Evolutionary conservation across 1,284 basidiomycete species (phyloP), one percentile per base, ranked within the genome.

Genomic region (Microbotryomycetes sp.): DNA sequence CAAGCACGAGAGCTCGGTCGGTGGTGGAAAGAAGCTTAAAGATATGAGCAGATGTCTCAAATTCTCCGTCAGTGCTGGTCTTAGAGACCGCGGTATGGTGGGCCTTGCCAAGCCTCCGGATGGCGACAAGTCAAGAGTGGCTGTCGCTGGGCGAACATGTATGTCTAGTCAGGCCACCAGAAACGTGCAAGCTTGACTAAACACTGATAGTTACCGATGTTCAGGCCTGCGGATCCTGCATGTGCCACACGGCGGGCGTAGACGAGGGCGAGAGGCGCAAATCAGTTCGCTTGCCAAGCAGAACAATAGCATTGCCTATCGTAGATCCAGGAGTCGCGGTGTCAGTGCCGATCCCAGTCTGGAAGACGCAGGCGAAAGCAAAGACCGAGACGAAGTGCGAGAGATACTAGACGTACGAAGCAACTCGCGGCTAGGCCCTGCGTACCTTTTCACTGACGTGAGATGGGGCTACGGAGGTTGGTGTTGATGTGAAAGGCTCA

Each of bases 391-490:
- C 5, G 59, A 54, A 1, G 47, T 68, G 16, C 26, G 18, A 24
- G 67, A 69, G 53, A 15, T 54, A 13, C 15, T 62, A 47, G 67
- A 69, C 27, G 57, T 67, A 18, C 49, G 58, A 28, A 0, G 18
- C 0, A 62, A 57, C 18, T 58, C 65, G 28, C 21, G 59, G 24
- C 61, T 69, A 27, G 61, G 65, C 1, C 56, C 65, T 4, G 55
- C 57, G 2, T 62, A 57, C 41, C 31, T 67, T 1, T 67, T 69
- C 50, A 59, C 29, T 18, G 65, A 69, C 9, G 62, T 69, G 13
- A 41, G 57, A n/a, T 69, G 67, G 67, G 67, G 67, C 0, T 69
- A 64, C 26, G 67, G 56, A 13, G 65, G 60, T 59, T 5, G 2
- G 56, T 30, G 13, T 46, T 41, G 24, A 4, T 54, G 11, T 28